phyloP scores from a whole-genome alignment of 2,329 filamentous ascomycete genomes.

The Botrytis cinerea region DNA sequence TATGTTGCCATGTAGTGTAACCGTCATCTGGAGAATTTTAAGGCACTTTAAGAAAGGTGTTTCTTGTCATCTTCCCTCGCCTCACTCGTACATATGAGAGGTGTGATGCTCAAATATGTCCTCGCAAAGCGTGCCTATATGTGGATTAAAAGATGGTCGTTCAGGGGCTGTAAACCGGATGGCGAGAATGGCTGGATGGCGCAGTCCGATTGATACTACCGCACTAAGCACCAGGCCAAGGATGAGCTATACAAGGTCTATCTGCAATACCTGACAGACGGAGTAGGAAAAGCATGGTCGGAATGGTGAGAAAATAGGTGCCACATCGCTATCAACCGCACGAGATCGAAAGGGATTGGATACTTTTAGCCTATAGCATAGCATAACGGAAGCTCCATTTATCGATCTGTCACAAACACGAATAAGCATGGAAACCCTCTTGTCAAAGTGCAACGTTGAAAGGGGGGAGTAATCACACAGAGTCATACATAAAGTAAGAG shows the following conservation, averaged over 20 bases:
- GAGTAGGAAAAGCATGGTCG: background rate
- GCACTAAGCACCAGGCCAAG: conserved; percentile 9
- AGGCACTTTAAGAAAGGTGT: conserved; percentile 1
- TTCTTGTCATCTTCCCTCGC: conserved; percentile 5
- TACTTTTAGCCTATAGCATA: background rate
- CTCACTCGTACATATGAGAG: background rate
- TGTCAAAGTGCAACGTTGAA: conserved; percentile 1
- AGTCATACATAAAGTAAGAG: background rate
- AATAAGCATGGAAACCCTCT: background rate
- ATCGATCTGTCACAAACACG: background rate
- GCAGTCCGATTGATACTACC: conserved; percentile 5
- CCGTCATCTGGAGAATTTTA: background rate
- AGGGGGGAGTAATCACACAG: background rate
- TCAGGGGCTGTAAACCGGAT: conserved; percentile 1
- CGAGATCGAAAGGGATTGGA: background rate
- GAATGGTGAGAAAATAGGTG: conserved; percentile 4
- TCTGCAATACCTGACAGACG: background rate
- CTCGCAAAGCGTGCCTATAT: background rate
- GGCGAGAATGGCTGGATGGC: conserved; percentile 1
- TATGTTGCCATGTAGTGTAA: conserved; percentile 13
- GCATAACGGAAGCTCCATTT: background rate
- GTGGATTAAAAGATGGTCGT: background rate
- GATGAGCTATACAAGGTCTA: background rate
- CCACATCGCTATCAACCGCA: conserved; percentile 2
- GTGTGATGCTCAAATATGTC: background rate